Evolutionary conservation across 257 asterid genomes (phyloP), one percentile per base, ranked within the genome.

Genomic region (Primulina huaijiensis): DNA sequence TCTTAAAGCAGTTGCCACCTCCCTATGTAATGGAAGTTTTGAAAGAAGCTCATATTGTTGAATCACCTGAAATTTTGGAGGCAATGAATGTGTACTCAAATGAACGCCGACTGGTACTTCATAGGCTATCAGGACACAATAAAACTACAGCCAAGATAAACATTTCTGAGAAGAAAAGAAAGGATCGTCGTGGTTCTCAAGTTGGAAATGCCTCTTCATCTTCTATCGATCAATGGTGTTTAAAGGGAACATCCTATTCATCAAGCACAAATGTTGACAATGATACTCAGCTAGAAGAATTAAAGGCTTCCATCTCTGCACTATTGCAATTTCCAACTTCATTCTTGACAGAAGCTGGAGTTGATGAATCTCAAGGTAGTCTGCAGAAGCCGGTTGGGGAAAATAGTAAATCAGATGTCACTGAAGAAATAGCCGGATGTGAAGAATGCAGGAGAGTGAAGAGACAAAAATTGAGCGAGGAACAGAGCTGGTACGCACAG

Each of bases 361-460:
- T 79, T 71, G 88, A 86, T 62, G 96, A 83, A 73, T 76, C 86
- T 50, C 90, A 76, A 60, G 85, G 78, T 77, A 82, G 74, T 74
- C 27, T 52, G 70, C 88, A 79, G 79, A 81, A 85, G 83, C 79
- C 81, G 77, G 76, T 72, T 71, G 82, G 77, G 55, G 75, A 78
- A 65, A 69, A 76, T 61, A 88, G 74, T 74, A 79, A 80, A 78
- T 72, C 75, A 53, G 96, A 81, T 75, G 62, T 64, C 55, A 69
- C 81, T 74, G 99, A 88, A 77, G 99, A 88, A 77, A 79, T 90
- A 62, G 84, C 92, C 33, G 98, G 88, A 74, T 95, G 98, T 82
- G 96, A 95, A 83, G 99, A 95, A 78, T 95, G 99, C 82, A 88
- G 83, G 82, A 88, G 85, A 76, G 80, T 70, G 67, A 95, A 95